Percentiles rank a stretch among this genome's conserved stretches.
Conservation (phyloP, 1,284 basidiomycete species). For the Trichosporon sp. region DNA sequence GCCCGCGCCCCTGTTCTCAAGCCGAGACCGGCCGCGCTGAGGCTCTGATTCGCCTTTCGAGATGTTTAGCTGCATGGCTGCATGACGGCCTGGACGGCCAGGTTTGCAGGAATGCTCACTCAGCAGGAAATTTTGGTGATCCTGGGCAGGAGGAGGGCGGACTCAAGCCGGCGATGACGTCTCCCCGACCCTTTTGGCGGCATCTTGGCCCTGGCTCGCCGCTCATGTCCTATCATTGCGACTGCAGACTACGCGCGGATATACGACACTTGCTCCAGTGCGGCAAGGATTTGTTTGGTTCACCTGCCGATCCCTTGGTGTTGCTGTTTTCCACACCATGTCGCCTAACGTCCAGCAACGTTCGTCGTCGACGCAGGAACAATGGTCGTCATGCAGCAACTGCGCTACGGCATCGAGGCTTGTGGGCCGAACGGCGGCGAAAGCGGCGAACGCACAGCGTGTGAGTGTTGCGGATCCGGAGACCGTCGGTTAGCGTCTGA, state of each 20-base stretch:
- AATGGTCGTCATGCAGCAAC: too few relatives aligned
- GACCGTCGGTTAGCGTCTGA: neutral
- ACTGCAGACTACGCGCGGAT: neutral
- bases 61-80: neutral
- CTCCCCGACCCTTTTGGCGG: neutral
- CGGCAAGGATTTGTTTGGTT: neutral
- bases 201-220: neutral
- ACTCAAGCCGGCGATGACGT: neutral
- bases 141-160: too few relatives aligned
- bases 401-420: neutral
- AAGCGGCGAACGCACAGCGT: neutral
- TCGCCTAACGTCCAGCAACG: too few relatives aligned
- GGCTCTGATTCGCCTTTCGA: neutral
- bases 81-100: neutral
- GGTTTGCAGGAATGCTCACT: neutral
- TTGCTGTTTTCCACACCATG: neutral
- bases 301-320: neutral
- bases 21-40: neutral
- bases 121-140: neutral
- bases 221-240: neutral
- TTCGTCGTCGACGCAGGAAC: too few relatives aligned
- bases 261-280: neutral
- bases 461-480: neutral
- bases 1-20: neutral
- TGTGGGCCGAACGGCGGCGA: neutral